Conservation (phyloP, 257 asterid species). For the Nicotiana tabacum region DNA sequence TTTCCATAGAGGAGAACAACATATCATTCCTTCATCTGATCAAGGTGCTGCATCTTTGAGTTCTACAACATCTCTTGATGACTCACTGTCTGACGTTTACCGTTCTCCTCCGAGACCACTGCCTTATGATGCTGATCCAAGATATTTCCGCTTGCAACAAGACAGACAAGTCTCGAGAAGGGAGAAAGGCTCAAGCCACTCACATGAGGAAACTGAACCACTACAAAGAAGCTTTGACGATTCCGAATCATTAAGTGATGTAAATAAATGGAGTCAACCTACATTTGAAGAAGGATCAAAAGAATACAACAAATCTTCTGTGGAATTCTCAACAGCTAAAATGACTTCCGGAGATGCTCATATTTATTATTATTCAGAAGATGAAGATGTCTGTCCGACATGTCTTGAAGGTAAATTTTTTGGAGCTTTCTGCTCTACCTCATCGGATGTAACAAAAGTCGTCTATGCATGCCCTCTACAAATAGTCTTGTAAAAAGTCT, state of each 20-base stretch:
- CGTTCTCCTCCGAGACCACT: slow-evolving; percentile 93
- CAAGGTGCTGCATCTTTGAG: slow-evolving; percentile 53
- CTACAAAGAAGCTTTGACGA: slow-evolving; percentile 63
- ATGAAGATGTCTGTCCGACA: slow-evolving; percentile 95
- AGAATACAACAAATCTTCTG: slow-evolving; percentile 42
- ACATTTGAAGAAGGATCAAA: slow-evolving; percentile 52
- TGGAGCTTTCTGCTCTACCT: not conserved
- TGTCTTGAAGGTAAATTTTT: slow-evolving; percentile 73
- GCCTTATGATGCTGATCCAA: slow-evolving; percentile 86
- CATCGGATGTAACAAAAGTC: not conserved
- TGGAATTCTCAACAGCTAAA: slow-evolving; percentile 48
- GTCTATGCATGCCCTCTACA: not conserved
- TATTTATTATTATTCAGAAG: slow-evolving; percentile 64
- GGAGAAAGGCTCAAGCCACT: slow-evolving; percentile 79
- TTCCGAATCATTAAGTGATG: slow-evolving; percentile 44
- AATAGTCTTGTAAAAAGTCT: not conserved
- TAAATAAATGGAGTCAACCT: slow-evolving; percentile 52
- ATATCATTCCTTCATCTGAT: slow-evolving; percentile 44
- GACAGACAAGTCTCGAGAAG: slow-evolving; percentile 65
- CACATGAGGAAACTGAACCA: slow-evolving; percentile 71
- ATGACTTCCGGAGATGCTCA: slow-evolving; percentile 48
- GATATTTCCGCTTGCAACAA: slow-evolving; percentile 59
- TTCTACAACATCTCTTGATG: slow-evolving; percentile 53
- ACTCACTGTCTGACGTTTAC: slow-evolving; percentile 67
- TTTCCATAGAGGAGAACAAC: slow-evolving; percentile 57